These are phyloP conservation scores for Nitzschia sp. DNA, from an alignment of 108 stramenopile species.

Conservation along the genomic window DNA sequence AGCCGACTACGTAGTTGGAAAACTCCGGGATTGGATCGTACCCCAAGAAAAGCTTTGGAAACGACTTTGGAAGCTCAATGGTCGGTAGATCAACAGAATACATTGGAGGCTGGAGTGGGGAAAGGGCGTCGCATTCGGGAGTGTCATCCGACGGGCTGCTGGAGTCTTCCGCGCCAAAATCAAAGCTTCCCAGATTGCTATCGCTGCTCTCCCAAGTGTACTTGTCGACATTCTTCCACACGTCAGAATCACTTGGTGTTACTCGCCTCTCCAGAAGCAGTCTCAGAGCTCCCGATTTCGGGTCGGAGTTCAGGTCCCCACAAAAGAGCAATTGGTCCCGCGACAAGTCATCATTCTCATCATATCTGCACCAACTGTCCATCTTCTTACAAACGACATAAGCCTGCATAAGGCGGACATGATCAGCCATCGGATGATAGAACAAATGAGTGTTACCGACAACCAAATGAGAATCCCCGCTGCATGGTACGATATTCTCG, in stretches of 20 bases:
- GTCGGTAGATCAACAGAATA: conserved; percentile 32
- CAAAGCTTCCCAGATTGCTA: conserved; percentile 28
- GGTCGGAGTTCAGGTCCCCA: conserved; percentile 67
- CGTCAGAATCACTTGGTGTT: conserved; percentile 29
- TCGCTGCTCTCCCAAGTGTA: conserved; percentile 54
- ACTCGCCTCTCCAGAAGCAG: conserved; percentile 51
- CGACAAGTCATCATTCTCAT: neutral
- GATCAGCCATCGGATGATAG: conserved; percentile 66
- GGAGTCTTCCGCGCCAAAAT: conserved; percentile 3
- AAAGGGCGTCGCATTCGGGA: neutral
- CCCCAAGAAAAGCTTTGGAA: conserved; percentile 53
- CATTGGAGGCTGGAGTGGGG: conserved; percentile 10
- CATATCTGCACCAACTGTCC: conserved; percentile 26
- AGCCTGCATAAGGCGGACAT: conserved; percentile 66
- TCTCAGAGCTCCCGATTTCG: conserved; percentile 45
- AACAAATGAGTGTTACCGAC: conserved; percentile 77
- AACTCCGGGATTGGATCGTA: conserved; percentile 49
- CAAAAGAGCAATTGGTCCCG: conserved; percentile 59
- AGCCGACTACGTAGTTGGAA: conserved; percentile 56
- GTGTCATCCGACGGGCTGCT: neutral
- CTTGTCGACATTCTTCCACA: conserved; percentile 58
- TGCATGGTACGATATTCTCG: neutral
- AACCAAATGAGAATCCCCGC: conserved; percentile 27
- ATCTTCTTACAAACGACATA: conserved; percentile 50
- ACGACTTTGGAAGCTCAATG: conserved; percentile 39